These are phyloP conservation scores for Byssothecium circinans DNA, from an alignment of 2,329 filamentous ascomycete genomes.

Conservation along the genomic window DNA sequence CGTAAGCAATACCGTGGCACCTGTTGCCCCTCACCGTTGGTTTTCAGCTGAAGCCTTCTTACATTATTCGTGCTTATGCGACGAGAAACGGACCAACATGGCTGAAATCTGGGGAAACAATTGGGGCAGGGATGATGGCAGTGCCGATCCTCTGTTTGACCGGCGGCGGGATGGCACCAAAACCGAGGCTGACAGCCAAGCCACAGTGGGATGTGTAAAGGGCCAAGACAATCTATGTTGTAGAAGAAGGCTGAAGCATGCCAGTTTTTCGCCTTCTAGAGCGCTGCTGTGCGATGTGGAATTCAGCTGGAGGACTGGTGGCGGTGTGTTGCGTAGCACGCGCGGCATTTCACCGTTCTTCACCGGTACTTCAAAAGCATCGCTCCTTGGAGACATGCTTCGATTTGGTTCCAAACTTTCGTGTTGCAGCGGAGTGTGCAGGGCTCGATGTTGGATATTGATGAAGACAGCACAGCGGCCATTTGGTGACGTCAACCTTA, in stretches of 20 bases:
- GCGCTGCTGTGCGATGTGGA: neutral
- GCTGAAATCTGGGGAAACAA: neutral
- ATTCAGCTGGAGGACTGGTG: neutral
- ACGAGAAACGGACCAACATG: neutral
- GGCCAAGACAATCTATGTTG: neutral
- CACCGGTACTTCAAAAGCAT: neutral
- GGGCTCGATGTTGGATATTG: neutral
- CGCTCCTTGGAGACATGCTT: neutral
- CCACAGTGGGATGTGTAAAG: neutral
- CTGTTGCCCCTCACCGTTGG: too few species aligned
- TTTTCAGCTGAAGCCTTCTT: too few species aligned
- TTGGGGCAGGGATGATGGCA: neutral
- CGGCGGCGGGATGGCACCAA: neutral
- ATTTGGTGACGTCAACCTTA: neutral
- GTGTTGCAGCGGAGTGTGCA: neutral
- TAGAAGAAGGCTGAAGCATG: neutral
- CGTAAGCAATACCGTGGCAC: too few species aligned
- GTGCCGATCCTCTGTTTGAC: neutral
- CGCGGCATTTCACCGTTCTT: neutral
- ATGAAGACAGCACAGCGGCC: neutral
- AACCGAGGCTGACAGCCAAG: neutral
- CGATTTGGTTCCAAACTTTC: neutral
- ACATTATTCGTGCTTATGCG: too few species aligned
- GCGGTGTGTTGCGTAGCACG: neutral
- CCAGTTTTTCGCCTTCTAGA: neutral